Evolutionary conservation across 1,284 basidiomycete species (phyloP), one percentile per base, ranked within the genome.

Genomic region (Fomes fomentarius): DNA sequence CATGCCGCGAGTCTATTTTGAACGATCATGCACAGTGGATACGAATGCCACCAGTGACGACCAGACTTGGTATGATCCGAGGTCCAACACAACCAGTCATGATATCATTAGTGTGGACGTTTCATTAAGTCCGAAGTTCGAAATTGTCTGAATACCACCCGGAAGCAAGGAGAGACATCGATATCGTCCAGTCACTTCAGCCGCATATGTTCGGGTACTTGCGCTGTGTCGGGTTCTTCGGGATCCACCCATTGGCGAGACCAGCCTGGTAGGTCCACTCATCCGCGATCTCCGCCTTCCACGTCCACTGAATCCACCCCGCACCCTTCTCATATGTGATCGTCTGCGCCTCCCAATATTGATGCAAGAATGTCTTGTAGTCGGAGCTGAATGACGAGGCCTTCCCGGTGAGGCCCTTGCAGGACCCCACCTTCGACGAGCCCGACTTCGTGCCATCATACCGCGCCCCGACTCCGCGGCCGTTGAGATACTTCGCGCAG

Each of bases 321-420:
- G 81, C 67, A 19, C 76, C 83, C 48, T 74, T 73, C 74, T 89
- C 88, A 57, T 78, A 91, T 3, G 87, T 75, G 52, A 78, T 83
- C 11, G 79, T 78, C 69, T 71, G 48, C 28, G 91, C 90, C 69
- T 96, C 93, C 84, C 87, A 98, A 71, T 82, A 87, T 68, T 89
- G 80, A 46, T 90, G 76, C 52, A 98, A 74, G 79, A 91, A 93
- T 1, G 78, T 82, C 81, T 94, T 96, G 80, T 93, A 97, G 55
- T 76, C 79, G 21, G 80, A 71, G 65, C 84, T 91, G 73, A 96
- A 97, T 15, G 78, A 75, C 7, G 81, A 80, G 3, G 82, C 87
- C 35, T 76, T 78, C 25, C 95, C 95, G 0, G 91, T 89, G 63
- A 85, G 72, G 30, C 82, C 86, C 0, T 61, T 66, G 74, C 96